phyloP scores from a whole-genome alignment of 1,139 yeast species.

The Arxiozyma telluris region DNA sequence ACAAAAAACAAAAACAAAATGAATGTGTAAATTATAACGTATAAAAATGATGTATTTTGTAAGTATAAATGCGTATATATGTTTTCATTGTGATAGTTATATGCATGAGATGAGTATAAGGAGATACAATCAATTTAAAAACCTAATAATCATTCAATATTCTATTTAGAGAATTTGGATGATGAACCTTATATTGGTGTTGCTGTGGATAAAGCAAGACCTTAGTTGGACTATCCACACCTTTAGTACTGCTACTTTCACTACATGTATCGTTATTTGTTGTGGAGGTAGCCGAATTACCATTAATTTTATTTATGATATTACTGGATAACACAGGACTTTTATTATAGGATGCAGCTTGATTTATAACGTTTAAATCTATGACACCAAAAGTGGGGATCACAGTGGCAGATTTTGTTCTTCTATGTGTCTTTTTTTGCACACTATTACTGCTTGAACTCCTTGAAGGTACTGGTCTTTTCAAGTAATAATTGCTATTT shows the following conservation, averaged over 20 bases:
- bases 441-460: neutral
- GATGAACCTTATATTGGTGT: neutral
- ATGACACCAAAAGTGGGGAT: constrained; percentile 25
- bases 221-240: constrained; percentile 9
- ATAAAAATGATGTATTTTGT: neutral
- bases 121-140: neutral
- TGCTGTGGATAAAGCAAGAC: neutral
- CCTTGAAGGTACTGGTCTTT: neutral
- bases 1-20: no score
- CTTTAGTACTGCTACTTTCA: constrained; percentile 24
- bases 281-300: neutral
- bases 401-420: constrained; percentile 19
- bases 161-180: constrained; percentile 12
- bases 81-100: neutral
- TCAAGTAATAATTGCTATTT: neutral
- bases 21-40: neutral
- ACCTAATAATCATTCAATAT: constrained; percentile 15
- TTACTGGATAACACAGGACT: neutral
- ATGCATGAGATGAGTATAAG: neutral
- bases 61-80: neutral
- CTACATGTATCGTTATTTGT: constrained; percentile 25
- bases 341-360: neutral
- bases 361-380: constrained; percentile 4
- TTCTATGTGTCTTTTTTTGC: constrained; percentile 14
- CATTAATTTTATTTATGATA: neutral